A percentile compares a stretch with the other conserved stretches of the same genome.
phyloP scores from a whole-genome alignment of 2,329 filamentous ascomycete genomes.

The Aschersonia sp. region DNA sequence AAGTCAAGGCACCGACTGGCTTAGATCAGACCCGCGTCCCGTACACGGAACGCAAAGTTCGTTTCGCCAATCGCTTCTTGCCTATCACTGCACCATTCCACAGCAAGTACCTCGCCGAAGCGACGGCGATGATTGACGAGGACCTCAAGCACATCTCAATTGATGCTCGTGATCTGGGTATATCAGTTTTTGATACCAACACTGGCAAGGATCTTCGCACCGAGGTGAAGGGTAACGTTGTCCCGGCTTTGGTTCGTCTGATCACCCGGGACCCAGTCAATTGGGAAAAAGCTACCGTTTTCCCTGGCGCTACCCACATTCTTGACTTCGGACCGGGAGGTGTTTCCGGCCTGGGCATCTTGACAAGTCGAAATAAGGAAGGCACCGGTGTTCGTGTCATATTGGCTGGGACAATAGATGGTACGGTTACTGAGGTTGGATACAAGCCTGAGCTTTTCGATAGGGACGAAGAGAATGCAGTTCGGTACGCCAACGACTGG shows the following conservation, averaged over 20 bases:
- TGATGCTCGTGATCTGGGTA: conserved; percentile 55
- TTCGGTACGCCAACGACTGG: conserved; percentile 94
- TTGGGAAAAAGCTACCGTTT: conserved; percentile 90
- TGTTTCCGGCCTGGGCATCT: conserved; percentile 85
- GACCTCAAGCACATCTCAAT: conserved; percentile 77
- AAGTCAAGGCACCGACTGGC: conserved; percentile 95
- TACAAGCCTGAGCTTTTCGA: conserved; percentile 98
- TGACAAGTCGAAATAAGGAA: conserved; percentile 98
- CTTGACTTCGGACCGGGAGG: conserved; percentile 94
- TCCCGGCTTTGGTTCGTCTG: conserved; percentile 75
- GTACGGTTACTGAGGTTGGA: conserved; percentile 77
- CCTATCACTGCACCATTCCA: conserved; percentile 98
- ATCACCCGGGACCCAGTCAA: conserved; percentile 90
- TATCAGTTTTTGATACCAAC: conserved; percentile 82
- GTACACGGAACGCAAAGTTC: conserved; percentile 87
- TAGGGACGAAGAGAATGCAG: conserved; percentile 83
- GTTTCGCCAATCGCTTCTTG: conserved; percentile 92
- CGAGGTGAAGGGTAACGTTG: conserved; percentile 59
- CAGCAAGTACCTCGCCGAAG: conserved; percentile 79
- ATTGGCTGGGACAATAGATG: conserved; percentile 82
- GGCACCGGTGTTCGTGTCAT: conserved; percentile 95
- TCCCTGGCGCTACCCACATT: conserved; percentile 83
- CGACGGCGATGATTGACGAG: conserved; percentile 68
- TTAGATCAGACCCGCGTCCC: conserved; percentile 90
- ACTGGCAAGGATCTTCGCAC: conserved; percentile 72